Conservation (phyloP, 164 flowering plant genomes). For the Akebia trifoliata region DNA sequence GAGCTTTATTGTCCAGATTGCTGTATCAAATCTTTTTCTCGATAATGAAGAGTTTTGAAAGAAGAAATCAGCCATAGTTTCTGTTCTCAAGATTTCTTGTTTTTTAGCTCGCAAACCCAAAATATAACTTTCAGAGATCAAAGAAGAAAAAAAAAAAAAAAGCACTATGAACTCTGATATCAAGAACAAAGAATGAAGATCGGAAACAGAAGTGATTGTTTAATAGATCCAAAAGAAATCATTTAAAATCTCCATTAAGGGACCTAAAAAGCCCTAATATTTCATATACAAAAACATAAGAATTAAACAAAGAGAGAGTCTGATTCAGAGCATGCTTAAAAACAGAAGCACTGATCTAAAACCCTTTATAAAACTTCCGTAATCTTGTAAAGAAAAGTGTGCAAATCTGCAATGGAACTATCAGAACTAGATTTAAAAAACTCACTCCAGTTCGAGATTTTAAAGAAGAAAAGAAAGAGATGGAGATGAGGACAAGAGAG, state of each 20-base stretch:
- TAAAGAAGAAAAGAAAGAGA: neutral
- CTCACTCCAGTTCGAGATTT: neutral
- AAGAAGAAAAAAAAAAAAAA: neutral
- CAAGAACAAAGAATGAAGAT: neutral
- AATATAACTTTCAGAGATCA: neutral
- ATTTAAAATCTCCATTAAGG: constrained; percentile 3
- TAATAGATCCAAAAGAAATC: neutral
- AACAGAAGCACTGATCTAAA: constrained; percentile 5
- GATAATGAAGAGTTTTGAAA: constrained; percentile 4
- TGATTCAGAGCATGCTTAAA: constrained; percentile 1
- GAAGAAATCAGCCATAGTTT: constrained; percentile 11
- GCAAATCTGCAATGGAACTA: neutral
- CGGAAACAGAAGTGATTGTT: neutral
- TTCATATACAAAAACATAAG: neutral
- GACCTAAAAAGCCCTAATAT: neutral
- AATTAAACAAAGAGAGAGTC: neutral
- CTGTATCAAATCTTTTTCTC: constrained; percentile 17
- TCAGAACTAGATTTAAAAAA: neutral
- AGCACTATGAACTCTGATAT: neutral
- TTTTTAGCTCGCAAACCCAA: neutral
- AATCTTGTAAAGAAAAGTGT: neutral
- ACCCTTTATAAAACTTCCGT: neutral
- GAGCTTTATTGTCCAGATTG: constrained; percentile 20
- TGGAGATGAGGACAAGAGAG: neutral
- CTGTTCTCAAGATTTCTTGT: neutral